These are phyloP conservation scores for Pleurotus ostreatus DNA, from an alignment of 768 basidiomycete species.

Conservation along the genomic window DNA sequence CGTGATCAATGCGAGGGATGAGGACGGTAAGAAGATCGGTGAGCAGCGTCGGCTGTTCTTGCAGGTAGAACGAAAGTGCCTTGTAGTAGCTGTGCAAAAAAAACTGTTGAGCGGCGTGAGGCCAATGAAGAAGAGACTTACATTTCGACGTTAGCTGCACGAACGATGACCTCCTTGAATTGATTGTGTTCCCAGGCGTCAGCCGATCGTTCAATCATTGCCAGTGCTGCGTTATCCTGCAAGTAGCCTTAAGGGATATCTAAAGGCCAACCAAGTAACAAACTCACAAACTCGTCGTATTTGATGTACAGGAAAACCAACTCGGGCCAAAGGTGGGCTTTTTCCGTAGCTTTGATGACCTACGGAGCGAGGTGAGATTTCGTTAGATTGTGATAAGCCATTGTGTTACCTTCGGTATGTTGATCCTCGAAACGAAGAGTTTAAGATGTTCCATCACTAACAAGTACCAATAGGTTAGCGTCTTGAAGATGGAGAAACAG, in stretches of 20 bases:
- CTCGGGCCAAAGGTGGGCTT: constrained; percentile 97
- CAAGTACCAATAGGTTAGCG: background rate
- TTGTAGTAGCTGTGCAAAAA: constrained; percentile 76
- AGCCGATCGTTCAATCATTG: constrained; percentile 98
- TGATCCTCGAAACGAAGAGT: constrained; percentile 92
- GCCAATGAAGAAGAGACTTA: constrained; percentile 26
- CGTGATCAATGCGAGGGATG: constrained; percentile 92
- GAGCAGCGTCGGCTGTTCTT: constrained; percentile 88
- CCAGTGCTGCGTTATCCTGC: constrained; percentile 93
- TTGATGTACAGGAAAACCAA: constrained; percentile 98
- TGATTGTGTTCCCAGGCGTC: constrained; percentile 99
- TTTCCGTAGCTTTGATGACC: constrained; percentile 95
- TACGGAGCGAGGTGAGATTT: constrained; percentile 16
- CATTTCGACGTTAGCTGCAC: constrained; percentile 98
- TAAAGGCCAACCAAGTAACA: background rate
- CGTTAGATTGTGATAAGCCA: background rate
- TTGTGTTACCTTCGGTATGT: constrained; percentile 81
- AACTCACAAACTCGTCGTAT: constrained; percentile 87
- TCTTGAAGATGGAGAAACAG: too few species aligned
- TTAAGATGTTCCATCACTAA: constrained; percentile 98
- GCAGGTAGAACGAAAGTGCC: constrained; percentile 88
- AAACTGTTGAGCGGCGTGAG: constrained; percentile 2
- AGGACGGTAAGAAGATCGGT: constrained; percentile 91
- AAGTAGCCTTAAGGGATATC: constrained; percentile 7
- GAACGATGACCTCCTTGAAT: constrained; percentile 97